Base-by-base conservation (phyloP, 768 basidiomycete genomes). In the Mycena galericulata region DNA sequence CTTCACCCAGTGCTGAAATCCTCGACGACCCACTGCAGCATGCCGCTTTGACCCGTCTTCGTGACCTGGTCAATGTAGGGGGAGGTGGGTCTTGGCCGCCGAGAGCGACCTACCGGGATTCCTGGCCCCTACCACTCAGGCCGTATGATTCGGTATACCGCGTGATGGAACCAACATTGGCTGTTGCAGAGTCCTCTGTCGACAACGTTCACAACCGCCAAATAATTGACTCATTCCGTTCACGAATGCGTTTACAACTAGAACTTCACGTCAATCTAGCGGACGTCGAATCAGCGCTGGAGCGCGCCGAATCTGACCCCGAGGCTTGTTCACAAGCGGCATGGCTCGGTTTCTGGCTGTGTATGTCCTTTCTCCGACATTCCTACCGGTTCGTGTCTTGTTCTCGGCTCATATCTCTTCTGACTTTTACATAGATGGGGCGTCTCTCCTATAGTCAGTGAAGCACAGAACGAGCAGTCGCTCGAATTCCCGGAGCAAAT, bases 31-130 rank as follows among this genome's bases (percentile, higher is more conserved):
- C 66, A 1, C 27, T 63, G 20, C 38, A 61, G 38, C 70, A 72
- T 40, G 18, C 45, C 15, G 55, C 50, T 20, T 12, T 72, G 24
- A 53, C 57, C 20, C 46, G 62, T 40, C 62, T 73, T 2, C 69
- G 67, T 34, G 62, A 72, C 30, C 43, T 72, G 12, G 36, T 75
- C 22, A 34, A 57, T 2, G 51, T 65, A 17, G 68, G 67, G 0
- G 70, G 72, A 15, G 74, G 72, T n/a, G 72, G 69, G 26, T 30
- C 57, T 20, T 75, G 74, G 74, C 74, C 74, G 7, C 74, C 74
- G 9, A 49, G 68, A 56, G 70, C 74, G 17, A 68, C 70, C 17
- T 72, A 70, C 47, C 65, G 64, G 3, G 68, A 73, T 32, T 61
- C 74, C 3, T 75, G 74, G 74, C 72, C 72, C 12, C 22, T 34